Evolutionary conservation across 345 rosid genomes (phyloP).

Genomic region (Kernera saxatilis): DNA sequence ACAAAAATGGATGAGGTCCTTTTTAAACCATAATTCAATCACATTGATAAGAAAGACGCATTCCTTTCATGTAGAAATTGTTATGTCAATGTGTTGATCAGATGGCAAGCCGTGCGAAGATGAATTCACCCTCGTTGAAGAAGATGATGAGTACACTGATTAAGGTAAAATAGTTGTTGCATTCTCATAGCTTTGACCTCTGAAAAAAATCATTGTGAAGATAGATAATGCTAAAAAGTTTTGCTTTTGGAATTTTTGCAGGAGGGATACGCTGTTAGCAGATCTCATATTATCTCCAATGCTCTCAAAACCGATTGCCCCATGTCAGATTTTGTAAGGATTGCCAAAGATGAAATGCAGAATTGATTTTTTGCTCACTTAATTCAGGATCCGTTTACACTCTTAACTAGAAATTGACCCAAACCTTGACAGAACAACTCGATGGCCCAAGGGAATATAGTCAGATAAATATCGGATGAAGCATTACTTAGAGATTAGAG

Average conservation of each 20-base stretch:
- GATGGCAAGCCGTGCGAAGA: conserved; percentile 80
- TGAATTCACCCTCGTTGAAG: conserved; percentile 65
- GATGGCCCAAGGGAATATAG: too few relatives aligned
- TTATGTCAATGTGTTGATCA: conserved; percentile 18
- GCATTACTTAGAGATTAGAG: conserved; percentile 1
- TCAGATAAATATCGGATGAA: too few relatives aligned
- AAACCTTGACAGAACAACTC: too few relatives aligned
- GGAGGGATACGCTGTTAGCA: conserved; percentile 76
- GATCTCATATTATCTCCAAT: conserved; percentile 68
- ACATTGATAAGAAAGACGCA: background rate
- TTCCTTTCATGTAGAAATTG: background rate
- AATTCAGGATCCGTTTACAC: too few relatives aligned
- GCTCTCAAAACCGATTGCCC: conserved; percentile 75
- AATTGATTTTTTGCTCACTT: background rate
- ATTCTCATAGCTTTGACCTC: background rate
- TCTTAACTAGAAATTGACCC: too few relatives aligned
- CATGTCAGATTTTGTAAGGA: conserved; percentile 49
- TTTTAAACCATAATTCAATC: background rate
- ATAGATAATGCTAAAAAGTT: background rate
- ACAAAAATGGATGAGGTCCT: conserved; percentile 76
- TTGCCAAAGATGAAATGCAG: conserved; percentile 38
- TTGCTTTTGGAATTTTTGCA: conserved; percentile 22
- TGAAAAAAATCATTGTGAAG: background rate
- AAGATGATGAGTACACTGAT: conserved; percentile 47
- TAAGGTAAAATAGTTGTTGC: conserved; percentile 34